These are phyloP conservation scores for Colletotrichum sp. DNA, from an alignment of 2,329 filamentous ascomycete genomes.

Conservation along the genomic window DNA sequence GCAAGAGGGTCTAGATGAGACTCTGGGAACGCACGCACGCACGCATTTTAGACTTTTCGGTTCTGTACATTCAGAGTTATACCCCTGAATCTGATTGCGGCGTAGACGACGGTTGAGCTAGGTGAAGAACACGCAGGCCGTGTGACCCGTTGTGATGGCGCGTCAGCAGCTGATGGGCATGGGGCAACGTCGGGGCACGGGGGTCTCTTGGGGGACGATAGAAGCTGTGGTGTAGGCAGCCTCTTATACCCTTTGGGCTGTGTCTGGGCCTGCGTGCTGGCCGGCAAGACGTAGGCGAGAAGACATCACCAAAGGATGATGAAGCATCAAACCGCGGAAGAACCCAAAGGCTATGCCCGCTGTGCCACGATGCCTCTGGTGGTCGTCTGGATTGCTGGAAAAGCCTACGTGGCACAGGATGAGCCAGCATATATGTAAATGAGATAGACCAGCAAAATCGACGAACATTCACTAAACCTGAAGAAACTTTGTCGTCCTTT, in stretches of 20 bases:
- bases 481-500: too few relatives aligned
- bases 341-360: not conserved
- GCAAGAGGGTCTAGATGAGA: conserved; percentile 57
- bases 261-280: not conserved
- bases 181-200: not conserved
- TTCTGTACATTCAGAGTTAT: not conserved
- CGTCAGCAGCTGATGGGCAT: not conserved
- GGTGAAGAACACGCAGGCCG: not conserved
- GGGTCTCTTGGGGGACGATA: not conserved
- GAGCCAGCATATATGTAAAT: not conserved
- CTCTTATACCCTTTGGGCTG: not conserved
- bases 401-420: not conserved
- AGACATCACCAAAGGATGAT: not conserved
- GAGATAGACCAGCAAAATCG: not conserved
- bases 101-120: not conserved
- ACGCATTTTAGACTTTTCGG: not conserved
- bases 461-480: not conserved
- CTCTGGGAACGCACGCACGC: not conserved
- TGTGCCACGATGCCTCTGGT: not conserved
- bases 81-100: not conserved
- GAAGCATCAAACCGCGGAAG: not conserved
- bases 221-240: not conserved
- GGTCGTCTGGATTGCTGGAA: not conserved
- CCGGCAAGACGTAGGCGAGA: not conserved
- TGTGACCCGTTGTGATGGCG: not conserved